A percentile compares a stretch with the other conserved stretches of the same genome.
phyloP scores from a whole-genome alignment of 2,329 filamentous ascomycete genomes.

The Penicillium paneum region DNA sequence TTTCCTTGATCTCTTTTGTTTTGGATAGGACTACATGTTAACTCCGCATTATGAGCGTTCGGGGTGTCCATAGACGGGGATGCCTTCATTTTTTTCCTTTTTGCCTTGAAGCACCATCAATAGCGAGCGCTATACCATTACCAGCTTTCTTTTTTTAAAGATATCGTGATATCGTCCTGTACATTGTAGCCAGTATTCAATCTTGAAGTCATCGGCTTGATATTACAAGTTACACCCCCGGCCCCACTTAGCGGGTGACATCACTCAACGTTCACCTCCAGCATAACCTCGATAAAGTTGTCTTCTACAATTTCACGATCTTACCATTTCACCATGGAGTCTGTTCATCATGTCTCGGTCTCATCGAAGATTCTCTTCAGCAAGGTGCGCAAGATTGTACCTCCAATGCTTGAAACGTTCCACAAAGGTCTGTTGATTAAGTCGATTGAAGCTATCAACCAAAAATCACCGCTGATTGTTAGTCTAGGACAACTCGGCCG shows the following conservation, averaged over 20 bases:
- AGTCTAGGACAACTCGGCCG: slow-evolving; percentile 78
- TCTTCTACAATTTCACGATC: neutral
- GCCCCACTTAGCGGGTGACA: slow-evolving; percentile 37
- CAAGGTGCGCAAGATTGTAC: slow-evolving; percentile 85
- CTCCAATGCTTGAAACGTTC: slow-evolving; percentile 91
- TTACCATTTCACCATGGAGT: slow-evolving; percentile 26
- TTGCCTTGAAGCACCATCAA: slow-evolving; percentile 12
- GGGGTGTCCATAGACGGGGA: slow-evolving; percentile 26
- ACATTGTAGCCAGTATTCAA: neutral
- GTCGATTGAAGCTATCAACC: neutral
- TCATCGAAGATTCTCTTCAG: slow-evolving; percentile 71
- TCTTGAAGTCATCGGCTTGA: neutral
- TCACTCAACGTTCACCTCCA: slow-evolving; percentile 23
- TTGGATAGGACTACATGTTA: slow-evolving; percentile 12
- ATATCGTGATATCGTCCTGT: neutral
- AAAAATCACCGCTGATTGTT: slow-evolving; percentile 1
- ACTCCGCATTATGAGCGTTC: slow-evolving; percentile 35
- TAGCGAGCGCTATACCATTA: slow-evolving; percentile 24
- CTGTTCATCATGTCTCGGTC: slow-evolving; percentile 54
- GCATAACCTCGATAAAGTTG: neutral
- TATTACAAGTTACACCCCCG: neutral
- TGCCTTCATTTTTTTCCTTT: slow-evolving; percentile 11
- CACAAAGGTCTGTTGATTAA: slow-evolving; percentile 71
- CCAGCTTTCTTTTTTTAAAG: slow-evolving; percentile 16
- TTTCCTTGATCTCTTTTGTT: slow-evolving; percentile 10